Percentiles rank a stretch among this genome's conserved stretches.
Conservation (phyloP, 2,329 filamentous ascomycete species). For the Hypoxylon sp. region DNA sequence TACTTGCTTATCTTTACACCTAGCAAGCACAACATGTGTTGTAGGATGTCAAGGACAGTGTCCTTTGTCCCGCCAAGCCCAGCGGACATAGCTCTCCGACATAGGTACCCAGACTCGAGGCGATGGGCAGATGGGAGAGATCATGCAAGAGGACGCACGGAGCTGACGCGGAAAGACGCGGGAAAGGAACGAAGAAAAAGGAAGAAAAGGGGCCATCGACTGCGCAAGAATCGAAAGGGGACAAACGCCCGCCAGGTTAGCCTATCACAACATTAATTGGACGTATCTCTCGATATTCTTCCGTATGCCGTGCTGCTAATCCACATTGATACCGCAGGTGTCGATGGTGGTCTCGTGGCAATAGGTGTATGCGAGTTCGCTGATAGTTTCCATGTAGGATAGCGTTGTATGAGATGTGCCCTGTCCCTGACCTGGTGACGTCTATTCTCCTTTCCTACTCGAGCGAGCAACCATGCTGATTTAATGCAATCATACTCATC, state of each 20-base stretch:
- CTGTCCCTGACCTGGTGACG: constrained; percentile 13
- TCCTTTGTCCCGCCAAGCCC: constrained; percentile 19
- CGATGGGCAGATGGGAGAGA: constrained; percentile 1
- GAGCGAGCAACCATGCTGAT: not conserved
- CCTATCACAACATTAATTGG: constrained; percentile 29
- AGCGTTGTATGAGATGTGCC: constrained; percentile 22
- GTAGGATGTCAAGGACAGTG: constrained; percentile 20
- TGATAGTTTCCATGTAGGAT: not conserved
- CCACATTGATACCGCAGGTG: not conserved
- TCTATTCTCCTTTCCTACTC: not conserved
- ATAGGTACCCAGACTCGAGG: not conserved
- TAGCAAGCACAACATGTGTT: constrained; percentile 15
- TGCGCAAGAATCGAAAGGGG: constrained; percentile 8
- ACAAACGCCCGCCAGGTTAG: constrained; percentile 35
- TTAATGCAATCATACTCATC: not conserved
- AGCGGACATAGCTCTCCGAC: constrained; percentile 7
- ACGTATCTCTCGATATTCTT: constrained; percentile 17
- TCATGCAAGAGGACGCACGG: constrained; percentile 2
- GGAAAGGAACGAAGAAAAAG: constrained; percentile 7
- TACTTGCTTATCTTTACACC: constrained; percentile 29
- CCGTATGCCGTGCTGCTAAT: constrained; percentile 22
- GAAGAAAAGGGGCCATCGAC: not conserved
- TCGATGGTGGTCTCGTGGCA: not conserved
- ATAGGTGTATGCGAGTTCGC: constrained; percentile 15
- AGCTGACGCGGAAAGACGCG: constrained; percentile 24